Percentiles rank a stretch among this genome's conserved stretches.
Evolutionary conservation across 2,329 filamentous ascomycete genomes (phyloP).

Genomic region (Xenosphaeropsis pyriputrescens): DNA sequence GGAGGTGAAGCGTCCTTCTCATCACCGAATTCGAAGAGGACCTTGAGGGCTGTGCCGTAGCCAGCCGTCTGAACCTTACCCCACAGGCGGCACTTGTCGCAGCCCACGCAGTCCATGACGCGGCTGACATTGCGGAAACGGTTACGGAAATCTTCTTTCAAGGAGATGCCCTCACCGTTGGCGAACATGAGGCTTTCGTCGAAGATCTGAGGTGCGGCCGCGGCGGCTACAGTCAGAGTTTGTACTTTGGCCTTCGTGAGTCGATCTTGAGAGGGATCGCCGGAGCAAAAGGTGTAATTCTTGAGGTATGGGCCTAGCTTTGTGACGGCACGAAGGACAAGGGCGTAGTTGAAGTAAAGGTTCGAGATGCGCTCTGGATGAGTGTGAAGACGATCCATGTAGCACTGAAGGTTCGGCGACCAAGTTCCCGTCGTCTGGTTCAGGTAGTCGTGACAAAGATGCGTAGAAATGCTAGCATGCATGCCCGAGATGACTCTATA

Average conservation of each 20-base stretch:
- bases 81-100: slow-evolving; percentile 97
- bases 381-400: slow-evolving; percentile 68
- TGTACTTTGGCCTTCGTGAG: slow-evolving; percentile 71
- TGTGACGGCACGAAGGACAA: slow-evolving; percentile 81
- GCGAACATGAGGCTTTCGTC: slow-evolving; percentile 95
- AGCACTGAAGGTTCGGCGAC: slow-evolving; percentile 83
- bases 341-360: slow-evolving; percentile 96
- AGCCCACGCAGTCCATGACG: slow-evolving; percentile 97
- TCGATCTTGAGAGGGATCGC: slow-evolving; percentile 64
- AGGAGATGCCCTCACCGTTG: slow-evolving; percentile 53
- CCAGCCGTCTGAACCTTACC: slow-evolving; percentile 92
- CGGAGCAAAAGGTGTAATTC: slow-evolving; percentile 82
- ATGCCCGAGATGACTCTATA: slow-evolving; percentile 91
- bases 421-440: slow-evolving; percentile 92
- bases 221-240: slow-evolving; percentile 56
- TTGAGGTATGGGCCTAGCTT: slow-evolving; percentile 74
- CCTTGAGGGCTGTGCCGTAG: slow-evolving; percentile 88
- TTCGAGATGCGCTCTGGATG: slow-evolving; percentile 90
- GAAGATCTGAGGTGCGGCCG: slow-evolving; percentile 66
- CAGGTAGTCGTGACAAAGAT: slow-evolving; percentile 90
- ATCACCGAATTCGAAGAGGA: slow-evolving; percentile 81
- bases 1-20: slow-evolving; percentile 45
- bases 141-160: slow-evolving; percentile 96
- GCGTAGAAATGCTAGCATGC: slow-evolving; percentile 94
- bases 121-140: slow-evolving; percentile 94